phyloP scores from a whole-genome alignment of 352 stramenopile genomes.

The Globisporangium recalcitrans region DNA sequence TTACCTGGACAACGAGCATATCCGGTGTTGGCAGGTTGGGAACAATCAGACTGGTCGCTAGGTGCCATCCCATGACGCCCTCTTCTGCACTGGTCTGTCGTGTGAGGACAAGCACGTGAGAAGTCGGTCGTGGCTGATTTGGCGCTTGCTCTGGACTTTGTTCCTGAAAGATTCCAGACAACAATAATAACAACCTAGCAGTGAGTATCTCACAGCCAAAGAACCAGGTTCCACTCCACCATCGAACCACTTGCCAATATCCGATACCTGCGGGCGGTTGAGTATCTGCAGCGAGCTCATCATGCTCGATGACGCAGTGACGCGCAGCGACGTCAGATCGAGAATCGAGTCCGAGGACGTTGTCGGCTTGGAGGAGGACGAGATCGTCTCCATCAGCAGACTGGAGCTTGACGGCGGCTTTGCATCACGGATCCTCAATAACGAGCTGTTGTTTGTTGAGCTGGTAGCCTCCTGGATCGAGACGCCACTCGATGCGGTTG shows the following conservation, averaged over 20 bases:
- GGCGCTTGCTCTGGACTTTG: not conserved
- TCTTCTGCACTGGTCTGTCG: slow-evolving; percentile 6
- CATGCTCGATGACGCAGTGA: slow-evolving; percentile 22
- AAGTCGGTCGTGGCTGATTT: slow-evolving; percentile 16
- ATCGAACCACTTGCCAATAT: not conserved
- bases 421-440: slow-evolving; percentile 1
- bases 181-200: not conserved
- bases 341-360: slow-evolving; percentile 17
- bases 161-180: slow-evolving; percentile 5
- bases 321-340: slow-evolving; percentile 36
- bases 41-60: slow-evolving; percentile 21
- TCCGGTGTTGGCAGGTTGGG: slow-evolving; percentile 31
- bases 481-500: not conserved
- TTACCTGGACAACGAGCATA: slow-evolving; percentile 41
- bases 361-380: not conserved
- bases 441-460: not conserved
- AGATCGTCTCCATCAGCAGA: slow-evolving; percentile 2
- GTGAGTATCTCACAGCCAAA: not conserved
- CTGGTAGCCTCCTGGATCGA: not conserved
- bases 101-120: slow-evolving; percentile 24
- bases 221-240: too few relatives aligned
- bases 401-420: not conserved
- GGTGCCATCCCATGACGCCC: slow-evolving; percentile 15
- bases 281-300: slow-evolving; percentile 36
- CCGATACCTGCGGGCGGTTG: slow-evolving; percentile 9